Conservation (phyloP, 2,329 filamentous ascomycete genomes). For the Cladosporium sphaerospermum region DNA sequence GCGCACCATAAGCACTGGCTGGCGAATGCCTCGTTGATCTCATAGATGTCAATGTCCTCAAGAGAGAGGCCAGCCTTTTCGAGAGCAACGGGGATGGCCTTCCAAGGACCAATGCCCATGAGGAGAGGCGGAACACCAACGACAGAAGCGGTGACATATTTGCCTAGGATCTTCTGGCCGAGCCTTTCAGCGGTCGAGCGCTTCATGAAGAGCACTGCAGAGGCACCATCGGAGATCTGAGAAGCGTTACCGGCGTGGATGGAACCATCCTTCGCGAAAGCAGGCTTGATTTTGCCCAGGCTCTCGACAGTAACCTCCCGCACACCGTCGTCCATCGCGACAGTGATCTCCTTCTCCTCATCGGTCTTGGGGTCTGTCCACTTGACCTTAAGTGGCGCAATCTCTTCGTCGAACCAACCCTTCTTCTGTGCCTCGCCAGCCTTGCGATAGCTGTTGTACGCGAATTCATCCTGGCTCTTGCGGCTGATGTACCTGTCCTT, state of each 20-base stretch:
- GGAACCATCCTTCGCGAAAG: conserved; percentile 83
- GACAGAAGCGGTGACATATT: conserved; percentile 78
- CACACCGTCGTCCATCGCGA: conserved; percentile 81
- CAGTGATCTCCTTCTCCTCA: conserved; percentile 75
- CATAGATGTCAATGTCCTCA: conserved; percentile 91
- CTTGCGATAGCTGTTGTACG: conserved; percentile 87
- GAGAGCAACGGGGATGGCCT: conserved; percentile 88
- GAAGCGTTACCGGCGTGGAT: conserved; percentile 96
- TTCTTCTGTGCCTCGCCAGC: conserved; percentile 75
- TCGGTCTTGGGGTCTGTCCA: conserved; percentile 86
- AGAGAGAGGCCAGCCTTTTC: conserved; percentile 78
- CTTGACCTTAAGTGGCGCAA: conserved; percentile 77
- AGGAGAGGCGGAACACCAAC: conserved; percentile 87
- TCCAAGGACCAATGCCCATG: conserved; percentile 94
- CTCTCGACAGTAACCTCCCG: conserved; percentile 79
- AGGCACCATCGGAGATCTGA: conserved; percentile 92
- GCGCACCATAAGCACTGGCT: conserved; percentile 91
- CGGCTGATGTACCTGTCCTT: conserved; percentile 71
- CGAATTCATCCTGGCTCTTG: conserved; percentile 79
- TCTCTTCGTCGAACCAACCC: conserved; percentile 91
- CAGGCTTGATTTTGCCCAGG: conserved; percentile 82
- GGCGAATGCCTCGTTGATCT: conserved; percentile 99
- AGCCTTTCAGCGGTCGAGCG: conserved; percentile 83
- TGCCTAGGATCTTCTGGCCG: conserved; percentile 83
- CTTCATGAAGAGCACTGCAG: conserved; percentile 92